Percentiles rank a stretch among this genome's conserved stretches.
These are phyloP conservation scores for Xylaria sp. DNA, from an alignment of 2,329 filamentous ascomycete species.

Conservation along the genomic window DNA sequence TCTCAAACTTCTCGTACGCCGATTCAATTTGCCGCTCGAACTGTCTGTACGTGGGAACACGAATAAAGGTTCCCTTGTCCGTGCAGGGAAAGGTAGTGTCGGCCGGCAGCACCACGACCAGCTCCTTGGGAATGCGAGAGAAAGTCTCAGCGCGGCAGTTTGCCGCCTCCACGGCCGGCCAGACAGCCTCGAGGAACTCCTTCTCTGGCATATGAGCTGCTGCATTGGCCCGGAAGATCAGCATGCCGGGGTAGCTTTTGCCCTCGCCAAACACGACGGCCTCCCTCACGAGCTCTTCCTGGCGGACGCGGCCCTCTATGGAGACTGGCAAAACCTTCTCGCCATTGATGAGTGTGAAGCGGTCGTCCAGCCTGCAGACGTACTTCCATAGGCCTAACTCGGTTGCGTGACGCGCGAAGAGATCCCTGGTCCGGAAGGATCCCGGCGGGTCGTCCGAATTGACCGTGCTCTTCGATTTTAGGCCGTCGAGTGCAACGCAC, in stretches of 20 bases:
- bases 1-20: constrained; percentile 52
- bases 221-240: constrained; percentile 62
- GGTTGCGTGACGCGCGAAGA: constrained; percentile 55
- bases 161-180: constrained; percentile 60
- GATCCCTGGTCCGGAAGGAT: constrained; percentile 57
- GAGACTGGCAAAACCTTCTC: constrained; percentile 60
- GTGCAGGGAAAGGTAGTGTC: constrained; percentile 61
- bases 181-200: constrained; percentile 59
- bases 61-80: constrained; percentile 67
- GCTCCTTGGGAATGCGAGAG: constrained; percentile 61
- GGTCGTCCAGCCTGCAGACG: constrained; percentile 57
- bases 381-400: constrained; percentile 58
- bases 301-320: constrained; percentile 64
- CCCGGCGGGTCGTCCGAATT: constrained; percentile 57
- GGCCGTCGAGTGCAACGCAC: constrained; percentile 47
- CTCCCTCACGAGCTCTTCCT: constrained; percentile 63
- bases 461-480: constrained; percentile 47
- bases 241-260: constrained; percentile 61
- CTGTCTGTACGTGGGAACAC: constrained; percentile 59
- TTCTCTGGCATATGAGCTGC: constrained; percentile 54
- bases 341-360: constrained; percentile 58
- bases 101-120: constrained; percentile 60
- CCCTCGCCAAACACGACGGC: constrained; percentile 67
- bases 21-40: constrained; percentile 60
- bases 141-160: constrained; percentile 63